A percentile compares a stretch with the other conserved stretches of the same genome.
Evolutionary conservation across 208 protist genomes (phyloP).

Genomic region (Crithidia fasciculata): DNA sequence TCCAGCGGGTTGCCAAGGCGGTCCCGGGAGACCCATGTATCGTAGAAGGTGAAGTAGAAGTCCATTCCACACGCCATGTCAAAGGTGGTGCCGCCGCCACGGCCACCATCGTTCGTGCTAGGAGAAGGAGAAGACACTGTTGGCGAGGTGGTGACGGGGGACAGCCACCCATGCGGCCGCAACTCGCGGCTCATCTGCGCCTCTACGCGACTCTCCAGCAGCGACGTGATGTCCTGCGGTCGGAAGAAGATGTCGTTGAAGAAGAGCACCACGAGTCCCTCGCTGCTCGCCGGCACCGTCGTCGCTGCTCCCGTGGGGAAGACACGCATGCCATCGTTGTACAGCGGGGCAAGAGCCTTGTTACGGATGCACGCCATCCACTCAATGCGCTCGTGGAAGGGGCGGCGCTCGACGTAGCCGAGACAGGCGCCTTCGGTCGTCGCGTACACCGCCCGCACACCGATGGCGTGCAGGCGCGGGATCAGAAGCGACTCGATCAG

Average conservation of each 20-base stretch:
- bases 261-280: slow-evolving; percentile 76
- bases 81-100: slow-evolving; percentile 40
- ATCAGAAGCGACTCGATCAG: slow-evolving; percentile 54
- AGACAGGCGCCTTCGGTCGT: slow-evolving; percentile 56
- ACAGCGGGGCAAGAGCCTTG: slow-evolving; percentile 70
- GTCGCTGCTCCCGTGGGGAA: slow-evolving; percentile 33
- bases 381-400: slow-evolving; percentile 68
- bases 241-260: slow-evolving; percentile 85
- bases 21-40: slow-evolving; percentile 72
- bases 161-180: slow-evolving; percentile 38
- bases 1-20: slow-evolving; percentile 43
- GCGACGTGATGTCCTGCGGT: slow-evolving; percentile 56
- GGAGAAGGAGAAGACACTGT: background rate
- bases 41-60: slow-evolving; percentile 82
- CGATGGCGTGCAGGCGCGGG: slow-evolving; percentile 52
- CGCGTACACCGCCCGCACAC: slow-evolving; percentile 53
- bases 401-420: slow-evolving; percentile 43
- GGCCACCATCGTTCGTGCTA: too few relatives aligned
- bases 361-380: slow-evolving; percentile 88
- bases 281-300: slow-evolving; percentile 4
- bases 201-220: slow-evolving; percentile 64
- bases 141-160: background rate
- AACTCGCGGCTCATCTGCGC: slow-evolving; percentile 15
- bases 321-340: slow-evolving; percentile 54
- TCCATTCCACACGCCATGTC: slow-evolving; percentile 90